Conservation (phyloP, 768 basidiomycete genomes). For the Lactifluus volemus region DNA sequence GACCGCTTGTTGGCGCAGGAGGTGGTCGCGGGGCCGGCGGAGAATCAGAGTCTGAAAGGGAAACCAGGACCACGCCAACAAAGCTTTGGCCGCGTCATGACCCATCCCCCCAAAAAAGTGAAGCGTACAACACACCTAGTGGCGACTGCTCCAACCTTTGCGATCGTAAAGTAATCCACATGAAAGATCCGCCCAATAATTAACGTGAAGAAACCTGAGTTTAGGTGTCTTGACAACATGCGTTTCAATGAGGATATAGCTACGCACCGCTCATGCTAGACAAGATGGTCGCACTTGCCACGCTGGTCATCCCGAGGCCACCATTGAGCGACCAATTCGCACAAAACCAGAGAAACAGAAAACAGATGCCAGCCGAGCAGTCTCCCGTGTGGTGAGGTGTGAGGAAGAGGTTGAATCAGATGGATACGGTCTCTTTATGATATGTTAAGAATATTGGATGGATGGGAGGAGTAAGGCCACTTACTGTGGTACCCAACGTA, state of each 20-base stretch:
- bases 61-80: slow-evolving; percentile 79
- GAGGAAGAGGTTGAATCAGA: slow-evolving; percentile 15
- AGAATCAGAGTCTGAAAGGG: slow-evolving; percentile 62
- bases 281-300: slow-evolving; percentile 88
- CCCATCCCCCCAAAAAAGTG: not conserved
- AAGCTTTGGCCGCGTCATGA: slow-evolving; percentile 40
- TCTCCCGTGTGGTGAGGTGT: slow-evolving; percentile 57
- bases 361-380: slow-evolving; percentile 62
- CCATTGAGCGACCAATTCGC: slow-evolving; percentile 92
- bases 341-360: slow-evolving; percentile 89
- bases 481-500: slow-evolving; percentile 11
- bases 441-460: not conserved
- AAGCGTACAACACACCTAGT: slow-evolving; percentile 49
- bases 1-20: slow-evolving; percentile 8
- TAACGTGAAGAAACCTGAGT: slow-evolving; percentile 85
- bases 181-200: slow-evolving; percentile 72
- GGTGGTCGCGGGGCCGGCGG: slow-evolving; percentile 5
- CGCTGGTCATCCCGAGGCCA: slow-evolving; percentile 77
- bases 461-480: not conserved
- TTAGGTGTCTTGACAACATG: not conserved
- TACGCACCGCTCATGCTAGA: slow-evolving; percentile 80
- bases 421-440: slow-evolving; percentile 2
- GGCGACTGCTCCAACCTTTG: slow-evolving; percentile 70
- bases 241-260: not conserved
- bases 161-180: slow-evolving; percentile 66